Evolutionary conservation across 2,329 filamentous ascomycete species (phyloP).

Genomic region (Aspergillaceae sp.): DNA sequence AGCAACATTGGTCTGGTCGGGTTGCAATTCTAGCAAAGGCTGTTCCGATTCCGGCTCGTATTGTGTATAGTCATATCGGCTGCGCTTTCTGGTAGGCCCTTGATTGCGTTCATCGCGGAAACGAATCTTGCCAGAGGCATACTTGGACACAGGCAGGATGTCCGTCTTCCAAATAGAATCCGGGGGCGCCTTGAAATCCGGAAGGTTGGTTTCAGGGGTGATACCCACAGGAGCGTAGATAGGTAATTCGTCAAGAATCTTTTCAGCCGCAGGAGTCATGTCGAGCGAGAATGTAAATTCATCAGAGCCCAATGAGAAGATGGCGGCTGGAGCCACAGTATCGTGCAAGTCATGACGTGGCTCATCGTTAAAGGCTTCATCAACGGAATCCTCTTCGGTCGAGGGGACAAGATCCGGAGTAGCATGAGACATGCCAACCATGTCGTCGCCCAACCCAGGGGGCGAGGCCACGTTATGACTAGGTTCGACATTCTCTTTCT

Average conservation of each 20-base stretch:
- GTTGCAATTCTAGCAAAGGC: conserved; percentile 46
- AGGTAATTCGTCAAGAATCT: conserved; percentile 70
- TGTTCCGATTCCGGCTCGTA: conserved; percentile 59
- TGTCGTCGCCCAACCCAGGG: conserved; percentile 24
- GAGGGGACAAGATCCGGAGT: conserved; percentile 62
- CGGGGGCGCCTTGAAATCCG: conserved; percentile 52
- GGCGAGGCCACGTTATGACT: conserved; percentile 20
- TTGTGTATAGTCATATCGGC: conserved; percentile 71
- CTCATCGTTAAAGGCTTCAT: conserved; percentile 40
- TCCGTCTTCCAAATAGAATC: conserved; percentile 66
- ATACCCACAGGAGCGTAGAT: conserved; percentile 58
- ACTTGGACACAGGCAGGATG: conserved; percentile 80
- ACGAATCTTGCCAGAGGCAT: conserved; percentile 69
- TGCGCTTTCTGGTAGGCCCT: conserved; percentile 63
- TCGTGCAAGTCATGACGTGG: conserved; percentile 35
- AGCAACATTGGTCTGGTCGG: conserved; percentile 68
- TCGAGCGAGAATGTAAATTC: conserved; percentile 73
- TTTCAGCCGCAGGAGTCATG: conserved; percentile 64
- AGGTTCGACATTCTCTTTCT: conserved; percentile 12
- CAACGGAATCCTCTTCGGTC: conserved; percentile 51
- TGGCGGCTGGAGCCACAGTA: conserved; percentile 57
- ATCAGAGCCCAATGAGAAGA: conserved; percentile 74
- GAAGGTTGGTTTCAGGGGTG: conserved; percentile 50
- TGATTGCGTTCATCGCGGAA: conserved; percentile 53
- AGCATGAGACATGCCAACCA: conserved; percentile 35